Base-by-base conservation (phyloP, 2,329 filamentous ascomycete species). In the Ophiosphaerella narmari region DNA sequence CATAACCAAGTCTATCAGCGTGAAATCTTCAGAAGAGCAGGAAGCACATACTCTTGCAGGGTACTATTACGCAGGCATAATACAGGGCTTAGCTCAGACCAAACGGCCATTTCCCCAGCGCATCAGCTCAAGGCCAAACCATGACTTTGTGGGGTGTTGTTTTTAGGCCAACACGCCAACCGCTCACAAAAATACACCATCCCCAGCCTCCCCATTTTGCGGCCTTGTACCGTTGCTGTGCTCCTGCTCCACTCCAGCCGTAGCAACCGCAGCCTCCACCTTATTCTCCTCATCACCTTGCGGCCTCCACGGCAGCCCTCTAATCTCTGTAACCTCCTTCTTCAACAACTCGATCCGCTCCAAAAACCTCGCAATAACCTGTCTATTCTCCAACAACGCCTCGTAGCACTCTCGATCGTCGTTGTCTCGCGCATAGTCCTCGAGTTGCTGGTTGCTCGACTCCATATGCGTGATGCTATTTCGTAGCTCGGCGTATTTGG, bases 381-480 rank as follows among this genome's bases (percentile, higher is more conserved):
- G 71, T 61, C 86, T 80, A 72, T 91, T 91, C 74, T 92, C 88
- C 48, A 75, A 71, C 67, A 91, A 88, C 50, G 88, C 89, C 50
- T 91, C 87, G 59, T 84, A 75, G 76, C 89, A 92, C 70, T 89
- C 88, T 54, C 79, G 78, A 66, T 92, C 89, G 13, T 85, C 80
- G 21, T 77, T 74, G 4, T 62, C 51, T 3, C 64, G 54, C 8
- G 63, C 62, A 62, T 84, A 91, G 31, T 87, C 87, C 47, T 81
- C 78, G 50, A 91, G 85, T 70, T 91, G 84, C 56, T 82, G 81
- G 75, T 91, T 92, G 56, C 86, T 89, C 71, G 86, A 85, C 64
- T 86, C 82, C 23, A 92, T 84, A 72, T 92, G 88, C 21, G 82
- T 80, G 67, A 91, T 86, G 62, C 80, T 84, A 80, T 91, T 91